A percentile compares a stretch with the other conserved stretches of the same genome.
phyloP scores from a whole-genome alignment of 768 basidiomycete species.

The Collybiopsis luxurians region DNA sequence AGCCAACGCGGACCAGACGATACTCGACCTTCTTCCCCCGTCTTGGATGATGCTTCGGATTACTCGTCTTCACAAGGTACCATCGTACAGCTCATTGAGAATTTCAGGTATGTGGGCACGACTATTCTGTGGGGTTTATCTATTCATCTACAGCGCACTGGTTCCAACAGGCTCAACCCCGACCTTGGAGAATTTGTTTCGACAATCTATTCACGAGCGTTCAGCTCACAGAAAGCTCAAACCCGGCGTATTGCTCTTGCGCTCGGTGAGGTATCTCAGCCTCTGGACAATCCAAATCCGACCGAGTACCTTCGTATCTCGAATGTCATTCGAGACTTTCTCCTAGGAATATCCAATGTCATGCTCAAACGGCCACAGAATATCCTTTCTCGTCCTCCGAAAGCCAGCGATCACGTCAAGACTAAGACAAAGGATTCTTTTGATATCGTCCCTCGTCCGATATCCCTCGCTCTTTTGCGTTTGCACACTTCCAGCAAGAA shows the following conservation, averaged over 20 bases:
- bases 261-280: conserved; percentile 22
- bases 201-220: conserved; percentile 46
- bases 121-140: background rate
- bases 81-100: conserved; percentile 48
- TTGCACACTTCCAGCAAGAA: conserved; percentile 30
- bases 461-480: conserved; percentile 43
- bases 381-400: conserved; percentile 26
- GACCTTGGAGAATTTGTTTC: conserved; percentile 54
- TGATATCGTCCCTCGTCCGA: conserved; percentile 27
- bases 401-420: conserved; percentile 14
- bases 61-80: conserved; percentile 30
- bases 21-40: conserved; percentile 13
- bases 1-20: conserved; percentile 16
- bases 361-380: conserved; percentile 41
- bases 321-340: conserved; percentile 30
- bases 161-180: conserved; percentile 38
- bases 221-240: conserved; percentile 48
- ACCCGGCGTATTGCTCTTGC: conserved; percentile 33
- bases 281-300: conserved; percentile 13
- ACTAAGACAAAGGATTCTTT: conserved; percentile 10
- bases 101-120: conserved; percentile 36
- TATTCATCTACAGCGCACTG: background rate
- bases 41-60: conserved; percentile 15
- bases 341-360: conserved; percentile 39
- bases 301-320: conserved; percentile 24